Conservation (phyloP, 352 stramenopile genomes). For the Salisapilia sapeloensis region DNA sequence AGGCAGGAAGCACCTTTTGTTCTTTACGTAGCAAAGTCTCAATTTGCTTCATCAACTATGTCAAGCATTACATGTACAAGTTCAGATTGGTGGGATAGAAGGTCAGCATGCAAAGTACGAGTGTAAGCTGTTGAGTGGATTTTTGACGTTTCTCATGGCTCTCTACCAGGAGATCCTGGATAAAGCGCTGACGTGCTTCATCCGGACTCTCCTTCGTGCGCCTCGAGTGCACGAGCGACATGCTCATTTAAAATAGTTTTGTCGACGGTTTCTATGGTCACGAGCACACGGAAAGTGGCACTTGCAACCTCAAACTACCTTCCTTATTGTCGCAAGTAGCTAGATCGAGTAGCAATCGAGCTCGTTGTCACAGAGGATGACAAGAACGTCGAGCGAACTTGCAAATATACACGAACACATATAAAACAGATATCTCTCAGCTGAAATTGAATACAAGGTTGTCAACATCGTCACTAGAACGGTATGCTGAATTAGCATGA, state of each 20-base stretch:
- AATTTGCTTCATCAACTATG: slow-evolving; percentile 54
- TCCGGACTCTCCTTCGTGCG: slow-evolving; percentile 16
- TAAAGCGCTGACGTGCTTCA: slow-evolving; percentile 18
- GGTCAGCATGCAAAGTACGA: slow-evolving; percentile 7
- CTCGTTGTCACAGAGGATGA: slow-evolving; percentile 15
- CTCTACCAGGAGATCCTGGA: slow-evolving; percentile 18
- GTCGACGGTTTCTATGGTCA: slow-evolving; percentile 34
- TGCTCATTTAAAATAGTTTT: slow-evolving; percentile 1
- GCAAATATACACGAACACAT: slow-evolving; percentile 5
- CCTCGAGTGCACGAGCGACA: slow-evolving; percentile 1
- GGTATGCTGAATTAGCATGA: slow-evolving; percentile 71
- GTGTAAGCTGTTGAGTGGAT: slow-evolving; percentile 18
- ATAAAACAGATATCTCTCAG: slow-evolving; percentile 38
- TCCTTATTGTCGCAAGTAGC: slow-evolving; percentile 28
- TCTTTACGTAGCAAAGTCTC: slow-evolving; percentile 44
- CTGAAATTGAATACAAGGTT: slow-evolving; percentile 54
- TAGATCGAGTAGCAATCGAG: slow-evolving; percentile 19
- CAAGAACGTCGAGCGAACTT: slow-evolving; percentile 54
- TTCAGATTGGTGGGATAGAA: not conserved
- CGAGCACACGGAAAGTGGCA: slow-evolving; percentile 28
- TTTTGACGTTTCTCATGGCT: slow-evolving; percentile 14
- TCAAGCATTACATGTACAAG: not conserved
- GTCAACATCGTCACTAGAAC: slow-evolving; percentile 24
- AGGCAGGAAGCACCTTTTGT: slow-evolving; percentile 19
- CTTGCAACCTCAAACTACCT: slow-evolving; percentile 70